These are phyloP conservation scores for Ascochyta fabae DNA, from an alignment of 2,329 filamentous ascomycete species.

Conservation along the genomic window DNA sequence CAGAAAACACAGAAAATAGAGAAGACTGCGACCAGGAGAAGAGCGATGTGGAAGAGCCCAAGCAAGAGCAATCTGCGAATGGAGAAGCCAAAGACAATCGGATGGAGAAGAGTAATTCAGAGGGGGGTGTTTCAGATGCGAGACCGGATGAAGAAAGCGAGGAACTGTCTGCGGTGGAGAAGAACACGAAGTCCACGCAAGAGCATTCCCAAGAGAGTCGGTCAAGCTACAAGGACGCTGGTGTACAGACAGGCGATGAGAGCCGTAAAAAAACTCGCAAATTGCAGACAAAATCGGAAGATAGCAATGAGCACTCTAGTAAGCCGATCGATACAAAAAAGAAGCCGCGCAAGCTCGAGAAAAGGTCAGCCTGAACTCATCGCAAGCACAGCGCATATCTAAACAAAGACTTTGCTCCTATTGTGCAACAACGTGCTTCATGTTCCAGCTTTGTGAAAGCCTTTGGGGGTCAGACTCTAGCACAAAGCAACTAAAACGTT, in stretches of 20 bases:
- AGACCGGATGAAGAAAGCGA: neutral
- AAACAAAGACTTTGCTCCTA: neutral
- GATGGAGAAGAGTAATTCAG: neutral
- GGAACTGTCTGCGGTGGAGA: too few relatives aligned
- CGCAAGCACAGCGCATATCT: neutral
- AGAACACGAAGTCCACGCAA: neutral
- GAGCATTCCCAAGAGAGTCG: neutral
- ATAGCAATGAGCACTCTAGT: neutral
- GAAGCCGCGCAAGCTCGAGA: slow-evolving; percentile 24
- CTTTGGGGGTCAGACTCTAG: neutral
- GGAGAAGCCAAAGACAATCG: neutral
- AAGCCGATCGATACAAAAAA: slow-evolving; percentile 5
- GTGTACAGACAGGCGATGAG: slow-evolving; percentile 1
- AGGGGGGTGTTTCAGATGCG: neutral
- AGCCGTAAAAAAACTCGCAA: slow-evolving; percentile 28
- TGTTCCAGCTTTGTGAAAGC: neutral
- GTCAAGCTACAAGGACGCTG: slow-evolving; percentile 3
- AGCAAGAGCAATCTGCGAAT: neutral
- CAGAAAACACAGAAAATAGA: neutral
- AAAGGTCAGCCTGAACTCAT: slow-evolving; percentile 2
- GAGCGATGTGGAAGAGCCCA: neutral
- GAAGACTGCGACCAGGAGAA: neutral
- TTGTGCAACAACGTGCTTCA: neutral
- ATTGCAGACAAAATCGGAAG: slow-evolving; percentile 12
- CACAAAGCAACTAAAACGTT: neutral